phyloP scores from a whole-genome alignment of 2,329 filamentous ascomycete genomes.

The Monosporascus sp. region DNA sequence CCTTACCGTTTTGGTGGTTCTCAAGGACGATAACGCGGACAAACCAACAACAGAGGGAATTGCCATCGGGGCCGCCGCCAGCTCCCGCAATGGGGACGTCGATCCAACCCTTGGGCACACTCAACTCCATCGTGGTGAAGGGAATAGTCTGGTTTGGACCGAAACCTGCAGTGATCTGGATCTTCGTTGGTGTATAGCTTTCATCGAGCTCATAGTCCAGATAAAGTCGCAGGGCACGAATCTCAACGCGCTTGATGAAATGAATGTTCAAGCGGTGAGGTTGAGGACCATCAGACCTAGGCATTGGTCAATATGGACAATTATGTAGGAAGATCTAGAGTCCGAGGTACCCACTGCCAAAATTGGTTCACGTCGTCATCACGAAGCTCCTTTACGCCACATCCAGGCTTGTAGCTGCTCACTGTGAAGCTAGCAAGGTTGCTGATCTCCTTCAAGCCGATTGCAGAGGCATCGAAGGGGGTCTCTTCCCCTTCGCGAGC shows the following conservation, averaged over 20 bases:
- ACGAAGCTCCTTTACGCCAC: constrained; percentile 70
- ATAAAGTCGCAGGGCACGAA: constrained; percentile 73
- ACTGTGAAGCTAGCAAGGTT: constrained; percentile 80
- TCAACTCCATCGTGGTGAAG: constrained; percentile 75
- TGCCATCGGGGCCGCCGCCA: constrained; percentile 58
- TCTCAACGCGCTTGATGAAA: constrained; percentile 77
- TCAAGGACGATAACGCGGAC: constrained; percentile 87
- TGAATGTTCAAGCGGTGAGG: constrained; percentile 79
- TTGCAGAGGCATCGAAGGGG: constrained; percentile 47
- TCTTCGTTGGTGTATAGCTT: constrained; percentile 92
- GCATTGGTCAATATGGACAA: neutral
- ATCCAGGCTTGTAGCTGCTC: constrained; percentile 75
- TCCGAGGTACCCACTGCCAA: constrained; percentile 64
- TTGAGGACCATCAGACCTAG: constrained; percentile 74
- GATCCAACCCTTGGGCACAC: constrained; percentile 82
- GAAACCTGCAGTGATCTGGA: constrained; percentile 82
- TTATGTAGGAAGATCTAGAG: neutral
- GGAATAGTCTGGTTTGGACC: constrained; percentile 88
- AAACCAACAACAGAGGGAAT: constrained; percentile 80
- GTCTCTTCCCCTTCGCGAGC: constrained; percentile 31
- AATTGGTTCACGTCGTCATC: constrained; percentile 67
- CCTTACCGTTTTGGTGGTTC: constrained; percentile 98
- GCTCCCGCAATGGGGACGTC: constrained; percentile 62
- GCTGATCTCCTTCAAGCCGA: constrained; percentile 74
- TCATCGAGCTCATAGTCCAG: constrained; percentile 92